These are phyloP conservation scores for Fusarium coffeatum DNA, from an alignment of 2,329 filamentous ascomycete genomes.

Conservation along the genomic window DNA sequence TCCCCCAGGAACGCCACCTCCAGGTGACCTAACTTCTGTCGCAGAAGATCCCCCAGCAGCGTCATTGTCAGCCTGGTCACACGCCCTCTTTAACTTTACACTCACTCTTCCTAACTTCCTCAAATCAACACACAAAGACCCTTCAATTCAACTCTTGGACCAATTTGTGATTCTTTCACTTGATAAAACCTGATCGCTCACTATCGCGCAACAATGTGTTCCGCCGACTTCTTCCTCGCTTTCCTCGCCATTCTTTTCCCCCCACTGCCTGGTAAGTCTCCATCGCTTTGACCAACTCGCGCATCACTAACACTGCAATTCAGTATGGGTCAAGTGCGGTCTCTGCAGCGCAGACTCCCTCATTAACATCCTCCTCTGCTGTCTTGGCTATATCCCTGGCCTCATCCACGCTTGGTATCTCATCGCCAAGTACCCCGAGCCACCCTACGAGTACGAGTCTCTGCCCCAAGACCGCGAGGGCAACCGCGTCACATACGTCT, in stretches of 20 bases:
- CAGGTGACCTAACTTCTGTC: conserved; percentile 30
- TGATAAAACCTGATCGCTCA: background rate
- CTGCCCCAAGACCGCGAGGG: conserved; percentile 67
- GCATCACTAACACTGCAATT: conserved; percentile 20
- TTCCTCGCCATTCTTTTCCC: conserved; percentile 74
- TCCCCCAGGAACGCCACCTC: conserved; percentile 35
- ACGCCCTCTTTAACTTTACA: background rate
- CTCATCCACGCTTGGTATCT: conserved; percentile 98
- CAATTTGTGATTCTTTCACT: background rate
- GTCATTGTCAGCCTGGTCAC: conserved; percentile 40
- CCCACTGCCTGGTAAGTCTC: conserved; percentile 69
- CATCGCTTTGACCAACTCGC: conserved; percentile 13
- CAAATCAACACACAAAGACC: conserved; percentile 11
- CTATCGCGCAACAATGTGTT: conserved; percentile 61
- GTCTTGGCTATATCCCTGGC: conserved; percentile 83
- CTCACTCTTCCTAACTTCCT: conserved; percentile 3
- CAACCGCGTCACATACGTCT: conserved; percentile 80
- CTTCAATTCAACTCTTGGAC: conserved; percentile 11
- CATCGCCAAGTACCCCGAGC: conserved; percentile 88
- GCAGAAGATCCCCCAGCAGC: conserved; percentile 23
- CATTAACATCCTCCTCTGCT: conserved; percentile 93
- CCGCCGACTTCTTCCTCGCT: conserved; percentile 71
- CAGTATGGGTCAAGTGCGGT: conserved; percentile 96
- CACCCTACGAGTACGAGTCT: conserved; percentile 75
- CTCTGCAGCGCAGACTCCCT: conserved; percentile 92